Base-by-base conservation (phyloP, 345 rosid species). In the Leavenworthia alabamica region DNA sequence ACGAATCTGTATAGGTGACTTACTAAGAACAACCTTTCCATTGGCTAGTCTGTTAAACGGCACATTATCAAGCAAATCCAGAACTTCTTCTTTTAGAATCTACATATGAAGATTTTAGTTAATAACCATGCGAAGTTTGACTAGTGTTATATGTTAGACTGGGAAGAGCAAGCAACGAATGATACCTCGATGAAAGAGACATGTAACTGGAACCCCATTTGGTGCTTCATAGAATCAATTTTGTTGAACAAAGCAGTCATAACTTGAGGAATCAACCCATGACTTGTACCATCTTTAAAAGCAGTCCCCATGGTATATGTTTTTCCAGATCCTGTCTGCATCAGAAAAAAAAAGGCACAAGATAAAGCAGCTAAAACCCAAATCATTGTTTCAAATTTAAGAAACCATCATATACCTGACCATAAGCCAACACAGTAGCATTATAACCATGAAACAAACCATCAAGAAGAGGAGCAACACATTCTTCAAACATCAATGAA, bases 281-380 rank as follows among this genome's bases (percentile, higher is more conserved):
- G 58, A 32, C 14, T 57, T 76, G 80, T 56, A 63, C 80, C 86
- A 71, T 83, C 84, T 76, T 73, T 85, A 59, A 76, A 60, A 32
- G 86, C 91, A 43, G 96, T 85, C 36, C 96, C 96, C 96, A 88
- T 88, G 37, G 96, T 88, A 62, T 81, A 88, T 15, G 92, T 88
- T 73, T 85, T 88, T 9, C 96, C 96, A 4, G 96, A 88, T 64
- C 96, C 96, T 10, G 92, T 88, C 96, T 88, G 84, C 80, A 78
- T 14, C 49, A 74, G 24, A 14, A 61, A 31, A 22, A 13, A 54
- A 17, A 32, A 41, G 48, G 20, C 44, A 16, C 10, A 20, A n/a
- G 1, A 8, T 2, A 48, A 31, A 14, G 3, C 13, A 60, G 60
- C 42, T 14, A 42, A 45, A 12, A 36, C 39, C 16, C 57, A 56